These are phyloP conservation scores for Lodderomyces margitis DNA, from an alignment of 1,139 yeast genomes.

Conservation along the genomic window DNA sequence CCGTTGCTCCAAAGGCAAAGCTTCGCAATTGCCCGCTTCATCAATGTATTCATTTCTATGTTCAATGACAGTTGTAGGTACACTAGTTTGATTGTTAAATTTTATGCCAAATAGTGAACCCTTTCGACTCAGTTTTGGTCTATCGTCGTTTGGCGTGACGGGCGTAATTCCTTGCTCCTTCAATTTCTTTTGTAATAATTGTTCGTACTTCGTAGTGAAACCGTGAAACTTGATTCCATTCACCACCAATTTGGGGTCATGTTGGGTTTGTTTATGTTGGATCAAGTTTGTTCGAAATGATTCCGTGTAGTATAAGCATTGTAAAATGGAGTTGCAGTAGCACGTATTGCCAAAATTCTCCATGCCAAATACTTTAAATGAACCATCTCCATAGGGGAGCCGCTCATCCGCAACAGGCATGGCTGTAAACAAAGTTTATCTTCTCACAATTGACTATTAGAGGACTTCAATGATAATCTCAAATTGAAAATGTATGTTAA, in stretches of 20 bases:
- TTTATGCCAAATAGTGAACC: conserved; percentile 45
- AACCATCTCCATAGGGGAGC: conserved; percentile 53
- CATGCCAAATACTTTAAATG: conserved; percentile 80
- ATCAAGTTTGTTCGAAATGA: conserved; percentile 61
- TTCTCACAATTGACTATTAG: not conserved
- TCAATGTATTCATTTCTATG: conserved; percentile 26
- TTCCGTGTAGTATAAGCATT: conserved; percentile 76
- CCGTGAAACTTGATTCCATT: conserved; percentile 46
- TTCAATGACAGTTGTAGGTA: conserved; percentile 16
- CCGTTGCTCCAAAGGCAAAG: conserved; percentile 37
- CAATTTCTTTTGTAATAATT: conserved; percentile 35
- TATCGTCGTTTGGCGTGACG: conserved; percentile 19
- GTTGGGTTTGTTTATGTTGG: conserved; percentile 30
- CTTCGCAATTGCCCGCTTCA: conserved; percentile 34
- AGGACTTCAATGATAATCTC: not conserved
- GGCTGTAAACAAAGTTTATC: not conserved
- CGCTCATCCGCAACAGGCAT: conserved; percentile 3
- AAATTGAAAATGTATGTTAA: too few species aligned
- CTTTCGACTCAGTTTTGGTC: conserved; percentile 32
- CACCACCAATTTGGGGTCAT: conserved; percentile 38
- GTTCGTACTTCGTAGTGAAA: conserved; percentile 47
- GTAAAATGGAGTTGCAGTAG: conserved; percentile 89
- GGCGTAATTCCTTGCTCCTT: conserved; percentile 31
- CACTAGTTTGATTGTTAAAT: conserved; percentile 23
- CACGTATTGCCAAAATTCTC: conserved; percentile 96